A percentile compares a stretch with the other conserved stretches of the same genome.
Conservation (phyloP, 129 eudicot species). For the Silybum marianum region DNA sequence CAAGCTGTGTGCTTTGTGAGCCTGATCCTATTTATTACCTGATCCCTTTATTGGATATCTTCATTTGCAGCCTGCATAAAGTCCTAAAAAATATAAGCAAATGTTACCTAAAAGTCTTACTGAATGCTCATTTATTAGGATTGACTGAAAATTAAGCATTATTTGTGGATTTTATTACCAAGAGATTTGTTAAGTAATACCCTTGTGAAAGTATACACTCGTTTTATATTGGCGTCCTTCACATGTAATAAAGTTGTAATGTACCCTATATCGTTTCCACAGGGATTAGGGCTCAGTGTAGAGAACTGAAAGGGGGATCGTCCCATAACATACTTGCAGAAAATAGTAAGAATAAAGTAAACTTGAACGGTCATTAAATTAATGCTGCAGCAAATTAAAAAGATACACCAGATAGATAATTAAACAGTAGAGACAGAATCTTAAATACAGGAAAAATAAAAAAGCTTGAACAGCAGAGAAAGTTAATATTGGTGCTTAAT, state of each 20-base stretch:
- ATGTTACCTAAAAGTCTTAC: background rate
- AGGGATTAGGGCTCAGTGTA: background rate
- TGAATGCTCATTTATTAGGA: background rate
- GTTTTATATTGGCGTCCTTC: background rate
- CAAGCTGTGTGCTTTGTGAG: background rate
- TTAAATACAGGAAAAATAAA: background rate
- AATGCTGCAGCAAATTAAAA: background rate
- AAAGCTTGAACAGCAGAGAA: background rate
- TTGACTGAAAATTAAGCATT: constrained; percentile 2
- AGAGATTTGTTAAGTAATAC: background rate
- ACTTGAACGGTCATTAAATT: background rate
- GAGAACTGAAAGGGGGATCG: background rate
- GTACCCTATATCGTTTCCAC: background rate
- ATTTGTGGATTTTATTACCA: background rate
- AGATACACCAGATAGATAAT: background rate
- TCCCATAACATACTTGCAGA: background rate
- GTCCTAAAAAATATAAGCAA: background rate
- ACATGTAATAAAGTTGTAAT: background rate
- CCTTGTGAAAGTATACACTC: background rate
- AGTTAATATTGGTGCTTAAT: background rate
- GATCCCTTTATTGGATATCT: constrained; percentile 3
- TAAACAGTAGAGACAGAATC: background rate
- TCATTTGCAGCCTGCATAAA: constrained; percentile 11
- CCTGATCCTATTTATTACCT: background rate
- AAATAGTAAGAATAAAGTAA: background rate